A percentile compares a stretch with the other conserved stretches of the same genome.
Evolutionary conservation across 257 asterid species (phyloP).

Genomic region (Petrea volubilis): DNA sequence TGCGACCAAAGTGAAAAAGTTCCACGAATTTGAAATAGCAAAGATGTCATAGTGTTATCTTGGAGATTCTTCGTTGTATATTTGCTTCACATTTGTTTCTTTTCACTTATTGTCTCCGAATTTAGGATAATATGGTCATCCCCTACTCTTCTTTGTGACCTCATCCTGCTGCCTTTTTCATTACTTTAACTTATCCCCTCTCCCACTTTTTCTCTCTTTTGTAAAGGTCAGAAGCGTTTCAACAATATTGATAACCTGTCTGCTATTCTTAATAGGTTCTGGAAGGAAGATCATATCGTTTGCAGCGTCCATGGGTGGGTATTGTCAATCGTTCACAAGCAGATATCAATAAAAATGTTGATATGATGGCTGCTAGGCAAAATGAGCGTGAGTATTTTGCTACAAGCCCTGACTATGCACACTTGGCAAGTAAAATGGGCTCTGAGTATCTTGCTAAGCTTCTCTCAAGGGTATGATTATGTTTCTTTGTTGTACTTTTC

Average conservation of each 20-base stretch:
- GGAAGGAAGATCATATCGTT: constrained; percentile 87
- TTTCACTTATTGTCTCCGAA: not conserved
- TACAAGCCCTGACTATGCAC: constrained; percentile 83
- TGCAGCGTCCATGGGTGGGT: constrained; percentile 96
- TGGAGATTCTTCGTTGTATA: not conserved
- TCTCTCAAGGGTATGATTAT: constrained; percentile 68
- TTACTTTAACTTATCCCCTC: not conserved
- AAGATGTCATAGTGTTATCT: not conserved
- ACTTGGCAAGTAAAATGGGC: constrained; percentile 85
- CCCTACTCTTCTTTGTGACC: not conserved
- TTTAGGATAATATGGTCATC: constrained; percentile 9
- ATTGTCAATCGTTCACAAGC: constrained; percentile 92
- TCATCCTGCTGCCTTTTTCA: not conserved
- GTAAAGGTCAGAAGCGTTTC: not conserved
- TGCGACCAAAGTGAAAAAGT: not conserved
- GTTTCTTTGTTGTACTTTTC: not conserved
- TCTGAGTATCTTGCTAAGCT: constrained; percentile 95
- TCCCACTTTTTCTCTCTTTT: not conserved
- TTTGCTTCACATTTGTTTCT: not conserved
- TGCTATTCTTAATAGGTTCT: constrained; percentile 57
- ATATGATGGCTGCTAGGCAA: constrained; percentile 69
- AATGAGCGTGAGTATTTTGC: constrained; percentile 87
- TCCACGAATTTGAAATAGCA: not conserved
- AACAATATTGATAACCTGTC: not conserved
- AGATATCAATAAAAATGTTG: constrained; percentile 78